Conservation (phyloP, 306 rosid genomes). For the Pterocarpus santalinus region DNA sequence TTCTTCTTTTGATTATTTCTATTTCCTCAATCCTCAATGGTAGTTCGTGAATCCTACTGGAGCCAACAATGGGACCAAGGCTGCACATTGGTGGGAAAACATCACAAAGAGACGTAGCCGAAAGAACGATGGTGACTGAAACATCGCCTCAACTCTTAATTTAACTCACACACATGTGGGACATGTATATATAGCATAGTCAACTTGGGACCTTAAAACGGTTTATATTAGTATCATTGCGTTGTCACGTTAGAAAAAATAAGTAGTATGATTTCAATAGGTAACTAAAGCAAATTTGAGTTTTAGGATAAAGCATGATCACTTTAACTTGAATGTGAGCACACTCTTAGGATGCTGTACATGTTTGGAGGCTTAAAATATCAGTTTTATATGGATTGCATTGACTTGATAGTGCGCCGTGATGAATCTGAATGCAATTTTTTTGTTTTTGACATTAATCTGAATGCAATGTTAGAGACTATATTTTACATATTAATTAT, state of each 20-base stretch:
- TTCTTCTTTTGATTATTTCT: neutral
- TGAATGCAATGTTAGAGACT: neutral
- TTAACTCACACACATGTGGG: constrained; percentile 16
- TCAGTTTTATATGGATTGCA: neutral
- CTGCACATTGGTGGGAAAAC: constrained; percentile 42
- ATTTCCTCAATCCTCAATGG: neutral
- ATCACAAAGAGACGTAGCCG: constrained; percentile 49
- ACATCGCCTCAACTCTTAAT: neutral
- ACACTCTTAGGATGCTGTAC: neutral
- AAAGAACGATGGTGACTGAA: constrained; percentile 66
- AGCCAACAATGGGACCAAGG: constrained; percentile 27
- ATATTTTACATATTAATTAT: too few relatives aligned
- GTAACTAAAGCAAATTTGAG: constrained; percentile 6
- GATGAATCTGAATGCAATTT: neutral
- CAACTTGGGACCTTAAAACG: constrained; percentile 28
- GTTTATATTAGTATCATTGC: constrained; percentile 5
- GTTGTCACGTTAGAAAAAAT: constrained; percentile 1
- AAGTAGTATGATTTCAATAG: neutral
- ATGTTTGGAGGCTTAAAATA: neutral
- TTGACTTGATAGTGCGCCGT: neutral
- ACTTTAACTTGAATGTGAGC: neutral
- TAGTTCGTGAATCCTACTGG: constrained; percentile 25
- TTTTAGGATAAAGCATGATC: neutral
- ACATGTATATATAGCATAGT: constrained; percentile 5
- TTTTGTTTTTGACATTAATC: neutral